Evolutionary conservation across 305 asterid genomes (phyloP).

Genomic region (Nicotiana rustica): DNA sequence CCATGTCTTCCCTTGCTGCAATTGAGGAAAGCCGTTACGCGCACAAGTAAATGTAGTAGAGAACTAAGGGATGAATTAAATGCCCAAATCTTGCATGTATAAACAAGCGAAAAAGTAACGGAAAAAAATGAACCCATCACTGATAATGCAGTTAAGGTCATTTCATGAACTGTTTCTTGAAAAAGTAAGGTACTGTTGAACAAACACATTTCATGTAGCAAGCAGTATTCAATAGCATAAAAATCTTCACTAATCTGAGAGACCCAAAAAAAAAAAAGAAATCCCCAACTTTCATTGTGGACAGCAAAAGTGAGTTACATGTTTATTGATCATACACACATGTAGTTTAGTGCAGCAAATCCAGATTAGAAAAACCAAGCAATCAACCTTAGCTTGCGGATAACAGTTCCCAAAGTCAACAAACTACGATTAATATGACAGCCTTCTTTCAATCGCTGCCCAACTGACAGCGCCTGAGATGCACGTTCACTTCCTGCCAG

Average conservation of each 20-base stretch:
- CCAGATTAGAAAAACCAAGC: conserved; percentile 32
- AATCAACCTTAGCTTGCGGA: conserved; percentile 92
- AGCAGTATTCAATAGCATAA: neutral
- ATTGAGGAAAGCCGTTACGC: conserved; percentile 2
- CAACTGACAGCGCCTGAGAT: conserved; percentile 90
- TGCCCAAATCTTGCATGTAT: conserved; percentile 8
- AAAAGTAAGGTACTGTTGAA: neutral
- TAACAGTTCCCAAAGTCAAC: conserved; percentile 89
- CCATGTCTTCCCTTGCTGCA: conserved; percentile 97
- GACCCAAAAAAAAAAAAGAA: neutral
- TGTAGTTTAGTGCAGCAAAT: conserved; percentile 30
- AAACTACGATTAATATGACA: conserved; percentile 99
- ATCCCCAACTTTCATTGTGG: conserved; percentile 5
- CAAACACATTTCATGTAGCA: conserved; percentile 25
- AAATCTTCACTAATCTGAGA: neutral
- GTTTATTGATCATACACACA: conserved; percentile 3
- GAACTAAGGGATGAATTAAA: neutral
- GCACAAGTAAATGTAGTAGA: neutral
- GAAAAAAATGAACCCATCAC: neutral
- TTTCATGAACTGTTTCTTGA: neutral
- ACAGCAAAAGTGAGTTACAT: conserved; percentile 27
- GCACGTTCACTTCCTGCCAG: conserved; percentile 99
- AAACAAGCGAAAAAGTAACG: neutral
- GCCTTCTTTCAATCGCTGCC: conserved; percentile 97
- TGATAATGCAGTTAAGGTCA: conserved; percentile 3